A percentile compares a stretch with the other conserved stretches of the same genome.
These are phyloP conservation scores for Albizia julibrissin DNA, from an alignment of 306 rosid genomes.

Conservation along the genomic window DNA sequence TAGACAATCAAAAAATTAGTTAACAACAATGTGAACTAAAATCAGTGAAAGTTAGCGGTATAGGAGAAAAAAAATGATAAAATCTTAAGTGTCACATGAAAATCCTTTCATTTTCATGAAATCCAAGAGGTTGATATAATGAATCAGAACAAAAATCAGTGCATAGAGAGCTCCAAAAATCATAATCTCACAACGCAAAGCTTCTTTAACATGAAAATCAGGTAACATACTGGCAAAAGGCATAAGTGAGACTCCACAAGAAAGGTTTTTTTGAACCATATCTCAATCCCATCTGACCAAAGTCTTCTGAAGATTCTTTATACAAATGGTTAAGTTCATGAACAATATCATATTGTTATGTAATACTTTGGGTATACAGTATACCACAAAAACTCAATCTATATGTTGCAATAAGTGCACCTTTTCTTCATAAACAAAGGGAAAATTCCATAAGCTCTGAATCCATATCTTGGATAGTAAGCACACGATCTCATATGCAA, in stretches of 20 bases:
- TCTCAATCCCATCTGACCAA: slow-evolving; percentile 84
- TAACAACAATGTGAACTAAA: slow-evolving; percentile 11
- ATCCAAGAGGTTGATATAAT: not conserved
- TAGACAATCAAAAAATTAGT: not conserved
- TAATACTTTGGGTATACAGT: slow-evolving; percentile 30
- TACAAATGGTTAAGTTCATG: slow-evolving; percentile 40
- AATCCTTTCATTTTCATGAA: not conserved
- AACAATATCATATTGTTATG: slow-evolving; percentile 31
- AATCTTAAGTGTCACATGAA: not conserved
- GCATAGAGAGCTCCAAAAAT: not conserved
- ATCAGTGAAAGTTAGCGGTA: not conserved
- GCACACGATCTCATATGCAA: slow-evolving; percentile 78
- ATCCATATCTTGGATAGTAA: slow-evolving; percentile 78
- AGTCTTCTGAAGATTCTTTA: slow-evolving; percentile 73
- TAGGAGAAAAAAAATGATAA: slow-evolving; percentile 13
- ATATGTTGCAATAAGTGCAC: slow-evolving; percentile 43
- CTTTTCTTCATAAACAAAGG: slow-evolving; percentile 77
- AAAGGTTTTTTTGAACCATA: slow-evolving; percentile 80
- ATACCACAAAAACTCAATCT: slow-evolving; percentile 32
- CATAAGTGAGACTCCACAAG: slow-evolving; percentile 67
- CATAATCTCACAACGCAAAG: not conserved
- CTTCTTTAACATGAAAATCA: slow-evolving; percentile 18
- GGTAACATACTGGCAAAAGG: slow-evolving; percentile 72
- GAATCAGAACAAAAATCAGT: not conserved
- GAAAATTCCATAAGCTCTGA: slow-evolving; percentile 87